Evolutionary conservation across 768 basidiomycete genomes (phyloP).

Genomic region (Mycena kentingensis): DNA sequence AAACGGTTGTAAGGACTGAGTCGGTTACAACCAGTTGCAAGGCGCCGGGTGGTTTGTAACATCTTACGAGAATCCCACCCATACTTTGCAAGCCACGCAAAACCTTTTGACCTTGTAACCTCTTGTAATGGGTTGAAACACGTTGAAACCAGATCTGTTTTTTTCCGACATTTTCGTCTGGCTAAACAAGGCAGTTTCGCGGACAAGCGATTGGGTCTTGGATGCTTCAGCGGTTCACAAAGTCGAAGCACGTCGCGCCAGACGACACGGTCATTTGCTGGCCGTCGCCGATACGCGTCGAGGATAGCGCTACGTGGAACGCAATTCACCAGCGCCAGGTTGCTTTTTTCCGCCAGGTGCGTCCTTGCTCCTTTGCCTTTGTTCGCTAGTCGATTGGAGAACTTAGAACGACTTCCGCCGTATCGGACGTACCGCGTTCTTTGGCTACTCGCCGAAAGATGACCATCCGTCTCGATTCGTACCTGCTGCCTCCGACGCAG

Average conservation of each 20-base stretch:
- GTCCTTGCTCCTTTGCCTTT: neutral
- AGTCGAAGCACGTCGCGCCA: constrained; percentile 20
- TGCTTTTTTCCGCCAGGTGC: constrained; percentile 15
- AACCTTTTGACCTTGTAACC: no score
- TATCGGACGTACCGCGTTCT: constrained; percentile 28
- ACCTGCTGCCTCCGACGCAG: constrained; percentile 5
- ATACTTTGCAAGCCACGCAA: no score
- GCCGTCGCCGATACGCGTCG: constrained; percentile 41
- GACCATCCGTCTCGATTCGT: constrained; percentile 26
- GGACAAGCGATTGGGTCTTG: constrained; percentile 26
- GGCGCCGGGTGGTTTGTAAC: no score
- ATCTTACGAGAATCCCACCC: no score
- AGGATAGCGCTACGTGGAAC: constrained; percentile 1
- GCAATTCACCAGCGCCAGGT: neutral
- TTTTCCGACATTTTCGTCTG: no score
- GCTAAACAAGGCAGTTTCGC: no score
- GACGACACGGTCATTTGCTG: constrained; percentile 26
- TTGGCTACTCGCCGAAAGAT: constrained; percentile 25
- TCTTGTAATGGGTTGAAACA: no score
- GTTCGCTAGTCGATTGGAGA: neutral
- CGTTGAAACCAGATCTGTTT: no score
- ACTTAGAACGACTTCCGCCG: constrained; percentile 30
- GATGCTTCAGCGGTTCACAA: constrained; percentile 23
- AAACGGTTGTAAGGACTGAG: no score
- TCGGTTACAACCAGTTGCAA: no score